A percentile compares a stretch with the other conserved stretches of the same genome.
These are phyloP conservation scores for Hypomontagnella monticulosa DNA, from an alignment of 495 filamentous ascomycete genomes.

Conservation along the genomic window DNA sequence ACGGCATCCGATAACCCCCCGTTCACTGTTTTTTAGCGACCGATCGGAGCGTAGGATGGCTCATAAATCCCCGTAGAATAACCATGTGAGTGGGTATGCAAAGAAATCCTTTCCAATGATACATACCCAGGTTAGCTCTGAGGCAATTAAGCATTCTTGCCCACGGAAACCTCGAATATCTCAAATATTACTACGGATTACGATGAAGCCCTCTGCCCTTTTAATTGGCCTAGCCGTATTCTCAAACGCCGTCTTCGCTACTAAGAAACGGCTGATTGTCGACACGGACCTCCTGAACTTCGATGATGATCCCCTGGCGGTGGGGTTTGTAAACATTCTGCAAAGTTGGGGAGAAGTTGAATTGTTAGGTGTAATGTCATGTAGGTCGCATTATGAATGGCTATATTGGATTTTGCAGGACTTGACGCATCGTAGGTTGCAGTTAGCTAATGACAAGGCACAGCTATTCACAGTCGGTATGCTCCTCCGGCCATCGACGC, in stretches of 20 bases:
- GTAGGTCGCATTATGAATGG: conserved; percentile 2
- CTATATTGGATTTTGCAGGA: too few species aligned
- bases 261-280: conserved; percentile 33
- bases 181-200: too few species aligned
- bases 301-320: conserved; percentile 30
- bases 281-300: conserved; percentile 33
- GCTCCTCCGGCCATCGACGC: conserved; percentile 45
- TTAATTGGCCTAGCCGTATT: neutral
- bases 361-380: conserved; percentile 33
- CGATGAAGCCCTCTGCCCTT: too few species aligned
- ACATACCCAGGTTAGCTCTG: too few species aligned
- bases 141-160: too few species aligned
- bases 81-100: too few species aligned
- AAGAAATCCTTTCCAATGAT: too few species aligned
- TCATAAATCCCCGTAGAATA: too few species aligned
- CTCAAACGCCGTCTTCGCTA: neutral
- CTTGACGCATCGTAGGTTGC: neutral
- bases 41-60: too few species aligned
- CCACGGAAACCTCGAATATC: too few species aligned
- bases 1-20: too few species aligned
- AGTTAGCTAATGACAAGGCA: neutral
- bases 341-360: conserved; percentile 34
- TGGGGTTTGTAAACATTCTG: conserved; percentile 26
- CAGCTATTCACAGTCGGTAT: conserved; percentile 45
- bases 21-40: too few species aligned